Conservation (phyloP, 1,284 basidiomycete species). For the Tilletia caries region DNA sequence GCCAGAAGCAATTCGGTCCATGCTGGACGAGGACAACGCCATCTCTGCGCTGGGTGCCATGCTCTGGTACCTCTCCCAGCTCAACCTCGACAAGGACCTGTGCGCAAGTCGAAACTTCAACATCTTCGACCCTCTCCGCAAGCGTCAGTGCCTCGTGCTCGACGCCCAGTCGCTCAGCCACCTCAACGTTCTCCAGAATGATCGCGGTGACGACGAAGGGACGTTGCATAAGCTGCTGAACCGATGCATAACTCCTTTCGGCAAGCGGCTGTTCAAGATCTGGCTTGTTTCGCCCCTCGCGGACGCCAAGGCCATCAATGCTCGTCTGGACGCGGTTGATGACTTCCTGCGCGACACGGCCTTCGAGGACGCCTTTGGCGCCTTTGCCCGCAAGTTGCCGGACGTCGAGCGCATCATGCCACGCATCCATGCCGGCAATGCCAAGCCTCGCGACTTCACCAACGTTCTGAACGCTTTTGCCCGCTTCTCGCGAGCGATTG, state of each 20-base stretch:
- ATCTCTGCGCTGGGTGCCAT: constrained; percentile 48
- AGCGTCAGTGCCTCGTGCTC: constrained; percentile 39
- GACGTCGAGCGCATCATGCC: constrained; percentile 51
- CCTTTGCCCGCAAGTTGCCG: constrained; percentile 41
- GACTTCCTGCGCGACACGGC: constrained; percentile 34
- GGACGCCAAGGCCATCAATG: constrained; percentile 36
- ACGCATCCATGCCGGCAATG: constrained; percentile 48
- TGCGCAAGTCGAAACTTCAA: constrained; percentile 51
- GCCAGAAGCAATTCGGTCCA: constrained; percentile 39
- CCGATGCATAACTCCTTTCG: constrained; percentile 51
- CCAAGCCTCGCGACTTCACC: constrained; percentile 48
- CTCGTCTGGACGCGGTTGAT: constrained; percentile 49
- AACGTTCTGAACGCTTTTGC: constrained; percentile 41
- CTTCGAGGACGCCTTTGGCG: constrained; percentile 42
- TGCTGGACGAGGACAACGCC: constrained; percentile 35
- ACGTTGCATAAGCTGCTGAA: constrained; percentile 51
- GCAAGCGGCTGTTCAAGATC: constrained; percentile 51
- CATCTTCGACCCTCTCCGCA: constrained; percentile 41
- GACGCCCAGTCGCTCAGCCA: constrained; percentile 51
- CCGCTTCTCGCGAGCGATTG: constrained; percentile 29
- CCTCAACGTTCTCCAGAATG: constrained; percentile 50
- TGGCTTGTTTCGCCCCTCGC: constrained; percentile 50
- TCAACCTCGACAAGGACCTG: constrained; percentile 49
- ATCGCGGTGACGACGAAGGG: constrained; percentile 48
- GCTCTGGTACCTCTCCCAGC: constrained; percentile 48